A percentile compares a stretch with the other conserved stretches of the same genome.
These are phyloP conservation scores for Zelonia costaricensis DNA, from an alignment of 208 protist species.

Conservation along the genomic window DNA sequence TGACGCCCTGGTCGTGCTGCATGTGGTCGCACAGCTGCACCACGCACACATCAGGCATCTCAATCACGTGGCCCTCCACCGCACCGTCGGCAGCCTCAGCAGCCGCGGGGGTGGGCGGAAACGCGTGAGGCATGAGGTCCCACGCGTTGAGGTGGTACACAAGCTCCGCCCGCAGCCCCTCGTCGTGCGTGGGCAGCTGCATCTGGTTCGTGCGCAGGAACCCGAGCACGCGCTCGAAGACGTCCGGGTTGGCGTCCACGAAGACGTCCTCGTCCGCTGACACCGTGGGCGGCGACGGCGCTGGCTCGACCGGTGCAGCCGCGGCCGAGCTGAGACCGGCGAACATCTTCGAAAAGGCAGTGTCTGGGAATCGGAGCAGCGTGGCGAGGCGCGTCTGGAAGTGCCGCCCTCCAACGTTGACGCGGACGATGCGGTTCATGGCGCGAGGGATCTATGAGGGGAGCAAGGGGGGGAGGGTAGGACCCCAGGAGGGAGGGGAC, in stretches of 20 bases:
- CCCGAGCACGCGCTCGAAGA: conserved; percentile 73
- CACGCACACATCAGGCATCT: conserved; percentile 80
- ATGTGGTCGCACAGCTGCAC: conserved; percentile 88
- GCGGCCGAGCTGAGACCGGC: conserved; percentile 2
- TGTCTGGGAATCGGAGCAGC: conserved; percentile 66
- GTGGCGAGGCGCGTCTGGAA: conserved; percentile 77
- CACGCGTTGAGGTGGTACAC: conserved; percentile 64
- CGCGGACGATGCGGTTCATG: conserved; percentile 44
- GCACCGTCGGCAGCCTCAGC: conserved; percentile 5
- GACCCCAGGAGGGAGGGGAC: background rate
- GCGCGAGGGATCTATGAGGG: background rate
- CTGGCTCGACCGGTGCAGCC: conserved; percentile 1
- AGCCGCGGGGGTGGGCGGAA: conserved; percentile 29
- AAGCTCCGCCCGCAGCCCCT: conserved; percentile 65
- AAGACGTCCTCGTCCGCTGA: conserved; percentile 51
- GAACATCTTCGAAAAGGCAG: conserved; percentile 68
- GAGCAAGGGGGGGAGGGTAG: background rate
- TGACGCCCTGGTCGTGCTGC: conserved; percentile 87
- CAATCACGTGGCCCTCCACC: conserved; percentile 7
- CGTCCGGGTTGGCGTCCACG: conserved; percentile 74
- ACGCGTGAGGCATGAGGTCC: conserved; percentile 76
- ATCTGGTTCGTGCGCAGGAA: conserved; percentile 73
- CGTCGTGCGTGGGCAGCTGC: conserved; percentile 58
- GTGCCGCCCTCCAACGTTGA: conserved; percentile 70
- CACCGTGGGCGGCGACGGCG: background rate